phyloP scores from a whole-genome alignment of 352 stramenopile genomes.

The Pythium scleroteichum region DNA sequence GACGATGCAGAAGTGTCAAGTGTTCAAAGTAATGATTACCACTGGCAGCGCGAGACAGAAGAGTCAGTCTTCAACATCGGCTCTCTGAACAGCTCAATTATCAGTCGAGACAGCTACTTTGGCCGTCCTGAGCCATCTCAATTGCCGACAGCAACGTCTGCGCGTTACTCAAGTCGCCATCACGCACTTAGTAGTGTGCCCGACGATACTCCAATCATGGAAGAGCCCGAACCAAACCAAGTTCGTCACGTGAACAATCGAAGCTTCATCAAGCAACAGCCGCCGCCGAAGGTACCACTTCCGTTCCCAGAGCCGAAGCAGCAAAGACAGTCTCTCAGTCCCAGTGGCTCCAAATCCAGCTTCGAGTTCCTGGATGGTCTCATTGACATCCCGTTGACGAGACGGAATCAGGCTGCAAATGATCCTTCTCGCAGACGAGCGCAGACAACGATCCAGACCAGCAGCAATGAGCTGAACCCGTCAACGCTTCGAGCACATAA shows the following conservation, averaged over 20 bases:
- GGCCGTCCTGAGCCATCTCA: conserved; percentile 8
- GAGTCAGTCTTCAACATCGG: conserved; percentile 29
- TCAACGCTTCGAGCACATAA: conserved; percentile 23
- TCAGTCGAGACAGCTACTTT: conserved; percentile 27
- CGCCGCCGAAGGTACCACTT: neutral
- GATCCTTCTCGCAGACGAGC: conserved; percentile 10
- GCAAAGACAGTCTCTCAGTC: conserved; percentile 3
- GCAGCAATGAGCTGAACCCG: conserved; percentile 14
- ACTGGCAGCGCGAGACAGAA: conserved; percentile 20
- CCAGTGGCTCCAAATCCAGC: conserved; percentile 10
- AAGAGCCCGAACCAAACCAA: conserved; percentile 26
- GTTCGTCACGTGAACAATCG: conserved; percentile 20
- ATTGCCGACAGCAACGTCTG: neutral
- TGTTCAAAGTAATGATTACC: conserved; percentile 20
- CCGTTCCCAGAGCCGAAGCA: neutral
- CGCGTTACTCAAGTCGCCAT: conserved; percentile 13
- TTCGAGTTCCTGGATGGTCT: conserved; percentile 26
- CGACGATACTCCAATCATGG: conserved; percentile 21
- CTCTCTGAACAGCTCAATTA: conserved; percentile 22
- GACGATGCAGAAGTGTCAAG: conserved; percentile 12
- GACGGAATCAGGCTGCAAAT: conserved; percentile 7
- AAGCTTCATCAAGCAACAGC: conserved; percentile 12
- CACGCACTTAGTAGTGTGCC: conserved; percentile 8
- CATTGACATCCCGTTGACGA: conserved; percentile 12
- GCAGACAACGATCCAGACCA: conserved; percentile 20